Evolutionary conservation across 108 stramenopile species (phyloP).

Genomic region (Mediolabrus comicus): DNA sequence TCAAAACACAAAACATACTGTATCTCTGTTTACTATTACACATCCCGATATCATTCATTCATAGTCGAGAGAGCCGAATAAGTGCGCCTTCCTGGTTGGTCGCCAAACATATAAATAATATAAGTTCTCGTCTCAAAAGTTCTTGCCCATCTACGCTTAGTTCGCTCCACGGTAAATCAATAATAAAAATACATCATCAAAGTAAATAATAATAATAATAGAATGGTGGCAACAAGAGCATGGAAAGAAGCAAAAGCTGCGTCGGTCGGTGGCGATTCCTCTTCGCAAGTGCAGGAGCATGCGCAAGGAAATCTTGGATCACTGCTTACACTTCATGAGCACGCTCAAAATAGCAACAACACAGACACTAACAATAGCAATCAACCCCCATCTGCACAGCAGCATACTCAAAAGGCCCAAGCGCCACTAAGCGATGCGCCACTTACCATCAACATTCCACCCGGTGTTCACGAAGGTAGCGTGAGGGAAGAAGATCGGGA

Average conservation of each 20-base stretch:
- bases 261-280: not conserved
- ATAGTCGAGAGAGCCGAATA: no score
- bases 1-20: no score
- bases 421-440: not conserved
- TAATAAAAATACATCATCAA: no score
- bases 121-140: no score
- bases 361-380: not conserved
- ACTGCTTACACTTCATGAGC: slow-evolving; percentile 14
- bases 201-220: no score
- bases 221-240: not conserved
- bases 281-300: not conserved
- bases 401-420: not conserved
- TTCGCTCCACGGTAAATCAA: no score
- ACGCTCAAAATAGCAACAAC: not conserved
- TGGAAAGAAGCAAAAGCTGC: not conserved
- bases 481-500: slow-evolving; percentile 14
- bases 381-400: not conserved
- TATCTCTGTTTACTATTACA: no score
- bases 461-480: not conserved
- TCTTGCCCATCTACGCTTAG: no score
- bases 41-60: no score
- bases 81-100: no score
- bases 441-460: not conserved
- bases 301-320: slow-evolving; percentile 14
- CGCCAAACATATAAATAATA: no score